Evolutionary conservation across 1,284 basidiomycete genomes (phyloP).

Genomic region (Phellinidium pouzarii): DNA sequence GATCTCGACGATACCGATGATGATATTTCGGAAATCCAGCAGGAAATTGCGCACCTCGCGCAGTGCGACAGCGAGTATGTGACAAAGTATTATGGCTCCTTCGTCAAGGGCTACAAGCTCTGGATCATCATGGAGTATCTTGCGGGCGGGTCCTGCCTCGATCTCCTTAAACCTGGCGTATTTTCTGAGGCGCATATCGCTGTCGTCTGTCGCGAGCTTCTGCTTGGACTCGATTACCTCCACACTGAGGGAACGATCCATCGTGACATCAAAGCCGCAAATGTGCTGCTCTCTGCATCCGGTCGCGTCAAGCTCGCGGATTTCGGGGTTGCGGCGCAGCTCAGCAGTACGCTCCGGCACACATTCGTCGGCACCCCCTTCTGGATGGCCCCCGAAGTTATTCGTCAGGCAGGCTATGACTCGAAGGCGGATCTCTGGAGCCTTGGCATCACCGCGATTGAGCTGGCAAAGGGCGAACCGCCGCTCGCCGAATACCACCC

Average conservation of each 20-base stretch:
- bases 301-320: constrained; percentile 97
- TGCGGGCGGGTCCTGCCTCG: constrained; percentile 95
- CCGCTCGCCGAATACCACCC: constrained; percentile 92
- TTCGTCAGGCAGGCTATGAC: constrained; percentile 95
- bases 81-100: constrained; percentile 91
- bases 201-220: constrained; percentile 87
- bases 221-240: constrained; percentile 92
- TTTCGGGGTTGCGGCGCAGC: constrained; percentile 92
- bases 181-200: constrained; percentile 94
- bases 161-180: constrained; percentile 85
- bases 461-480: constrained; percentile 93
- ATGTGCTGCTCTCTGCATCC: constrained; percentile 83
- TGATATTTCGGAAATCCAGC: constrained; percentile 95
- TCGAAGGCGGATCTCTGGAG: constrained; percentile 97
- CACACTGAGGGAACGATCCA: constrained; percentile 94
- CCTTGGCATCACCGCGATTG: constrained; percentile 92
- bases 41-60: constrained; percentile 93
- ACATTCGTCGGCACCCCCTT: constrained; percentile 96
- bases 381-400: constrained; percentile 98
- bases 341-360: constrained; percentile 82
- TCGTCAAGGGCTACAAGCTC: constrained; percentile 93
- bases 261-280: constrained; percentile 98
- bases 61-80: constrained; percentile 96
- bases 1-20: constrained; percentile 88
- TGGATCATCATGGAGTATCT: constrained; percentile 99